Base-by-base conservation (phyloP, 2,329 filamentous ascomycete genomes). In the Trichophyton simii region DNA sequence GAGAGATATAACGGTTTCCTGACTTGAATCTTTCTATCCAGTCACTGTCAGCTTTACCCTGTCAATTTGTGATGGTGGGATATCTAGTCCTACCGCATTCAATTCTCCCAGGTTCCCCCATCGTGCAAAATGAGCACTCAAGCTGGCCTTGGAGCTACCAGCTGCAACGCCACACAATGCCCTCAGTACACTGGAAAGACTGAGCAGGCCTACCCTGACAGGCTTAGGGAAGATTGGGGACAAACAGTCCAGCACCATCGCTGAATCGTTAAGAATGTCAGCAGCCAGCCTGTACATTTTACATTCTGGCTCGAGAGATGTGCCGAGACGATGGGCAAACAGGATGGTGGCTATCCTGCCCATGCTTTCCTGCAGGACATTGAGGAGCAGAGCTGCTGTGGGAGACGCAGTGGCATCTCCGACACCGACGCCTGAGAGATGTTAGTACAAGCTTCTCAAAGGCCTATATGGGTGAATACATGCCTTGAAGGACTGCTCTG, bases 1-100 rank as follows among this genome's bases (percentile, higher is more conserved):
- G 28, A 97, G 79, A 1, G 89, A 92, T 61, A 99, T 89, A 20
- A 96, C 85, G 0, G 92, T 97, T 75, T 97, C 94, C 76, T 97
- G 94, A 66, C 89, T 95, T 11, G 91, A 91, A 72, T 97, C 92
- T 81, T 96, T 86, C 77, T 82, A 68, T 55, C 2, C 41, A 52
- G 36, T 15, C 61, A 46, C 64, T 20, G 18, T 66, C 31, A 67
- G 54, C 59, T 31, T 25, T 7, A 62, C 25, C 20, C 46, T 50
- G 41, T 20, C n/a, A 25, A 7, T 9, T 9, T 48, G 22, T 20
- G 8, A 48, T 2, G 18, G 22, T n/a, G 3, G n/a, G 15, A 44
- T 7, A 44, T 44, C 3, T n/a, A 11, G n/a, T 9, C 5, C 78
- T 69, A 84, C 82, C 61, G 92, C 91, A 75, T 96, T 97, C 61